These are phyloP conservation scores for Nephelium lappaceum DNA, from an alignment of 345 rosid species.

Conservation along the genomic window DNA sequence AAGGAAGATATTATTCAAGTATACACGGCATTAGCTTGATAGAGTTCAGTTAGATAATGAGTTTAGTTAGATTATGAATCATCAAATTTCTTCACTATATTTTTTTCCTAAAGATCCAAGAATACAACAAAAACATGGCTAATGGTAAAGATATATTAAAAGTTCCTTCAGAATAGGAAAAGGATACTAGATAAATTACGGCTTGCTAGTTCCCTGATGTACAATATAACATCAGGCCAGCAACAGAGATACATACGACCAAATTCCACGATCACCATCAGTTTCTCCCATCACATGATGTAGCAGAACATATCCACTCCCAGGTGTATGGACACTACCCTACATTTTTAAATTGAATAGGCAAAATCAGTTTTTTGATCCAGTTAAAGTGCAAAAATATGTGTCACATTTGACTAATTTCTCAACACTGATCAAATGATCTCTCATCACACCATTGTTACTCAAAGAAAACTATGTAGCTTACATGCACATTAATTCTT, in stretches of 20 bases:
- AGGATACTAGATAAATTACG: conserved; percentile 18
- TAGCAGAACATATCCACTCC: conserved; percentile 93
- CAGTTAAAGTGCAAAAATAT: not conserved
- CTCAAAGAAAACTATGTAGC: not conserved
- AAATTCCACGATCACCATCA: conserved; percentile 76
- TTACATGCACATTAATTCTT: not conserved
- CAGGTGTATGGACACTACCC: conserved; percentile 74
- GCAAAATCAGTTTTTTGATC: conserved; percentile 8
- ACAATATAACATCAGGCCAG: conserved; percentile 18
- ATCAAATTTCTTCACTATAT: not conserved
- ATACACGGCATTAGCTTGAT: not conserved
- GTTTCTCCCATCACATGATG: conserved; percentile 97
- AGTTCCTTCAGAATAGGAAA: not conserved
- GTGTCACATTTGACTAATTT: not conserved
- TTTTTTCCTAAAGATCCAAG: conserved; percentile 7
- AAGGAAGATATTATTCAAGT: not conserved
- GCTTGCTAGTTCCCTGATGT: conserved; percentile 21
- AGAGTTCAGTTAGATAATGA: not conserved
- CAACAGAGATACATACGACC: conserved; percentile 72
- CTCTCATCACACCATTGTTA: conserved; percentile 6
- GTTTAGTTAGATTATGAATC: not conserved
- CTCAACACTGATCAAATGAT: not conserved
- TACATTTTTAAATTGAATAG: conserved; percentile 31
- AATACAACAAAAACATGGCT: not conserved
- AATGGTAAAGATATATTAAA: not conserved